These are phyloP conservation scores for Tuber borchii DNA, from an alignment of 495 filamentous ascomycete genomes.

Conservation along the genomic window DNA sequence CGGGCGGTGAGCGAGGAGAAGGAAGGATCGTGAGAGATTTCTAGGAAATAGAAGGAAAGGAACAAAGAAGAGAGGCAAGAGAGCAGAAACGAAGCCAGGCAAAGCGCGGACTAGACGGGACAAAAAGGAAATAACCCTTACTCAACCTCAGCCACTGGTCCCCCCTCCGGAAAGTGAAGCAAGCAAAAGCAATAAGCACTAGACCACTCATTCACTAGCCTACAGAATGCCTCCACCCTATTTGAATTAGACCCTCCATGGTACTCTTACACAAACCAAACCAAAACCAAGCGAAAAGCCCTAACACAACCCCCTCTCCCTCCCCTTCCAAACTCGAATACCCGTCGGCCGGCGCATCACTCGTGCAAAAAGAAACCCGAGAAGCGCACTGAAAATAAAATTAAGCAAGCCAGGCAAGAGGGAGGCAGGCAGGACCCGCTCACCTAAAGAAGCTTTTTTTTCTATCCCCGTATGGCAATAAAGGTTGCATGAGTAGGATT, in stretches of 20 bases:
- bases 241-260: not conserved
- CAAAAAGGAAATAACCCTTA: not conserved
- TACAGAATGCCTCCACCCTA: not conserved
- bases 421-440: not conserved
- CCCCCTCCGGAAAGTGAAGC: not conserved
- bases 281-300: not conserved
- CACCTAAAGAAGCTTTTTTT: not conserved
- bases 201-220: not conserved
- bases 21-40: not conserved
- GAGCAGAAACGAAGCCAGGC: not conserved
- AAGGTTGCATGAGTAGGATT: no score
- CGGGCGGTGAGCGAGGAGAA: not conserved
- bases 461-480: not conserved
- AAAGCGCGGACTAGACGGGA: not conserved
- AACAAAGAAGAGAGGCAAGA: not conserved
- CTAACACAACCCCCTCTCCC: not conserved
- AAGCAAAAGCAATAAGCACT: conserved; percentile 1
- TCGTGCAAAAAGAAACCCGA: not conserved
- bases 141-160: not conserved
- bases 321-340: not conserved
- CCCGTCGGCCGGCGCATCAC: not conserved
- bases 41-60: not conserved
- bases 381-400: not conserved
- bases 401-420: not conserved
- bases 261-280: not conserved